These are phyloP conservation scores for Astrocystis sublimbata DNA, from an alignment of 495 filamentous ascomycete species.

Conservation along the genomic window DNA sequence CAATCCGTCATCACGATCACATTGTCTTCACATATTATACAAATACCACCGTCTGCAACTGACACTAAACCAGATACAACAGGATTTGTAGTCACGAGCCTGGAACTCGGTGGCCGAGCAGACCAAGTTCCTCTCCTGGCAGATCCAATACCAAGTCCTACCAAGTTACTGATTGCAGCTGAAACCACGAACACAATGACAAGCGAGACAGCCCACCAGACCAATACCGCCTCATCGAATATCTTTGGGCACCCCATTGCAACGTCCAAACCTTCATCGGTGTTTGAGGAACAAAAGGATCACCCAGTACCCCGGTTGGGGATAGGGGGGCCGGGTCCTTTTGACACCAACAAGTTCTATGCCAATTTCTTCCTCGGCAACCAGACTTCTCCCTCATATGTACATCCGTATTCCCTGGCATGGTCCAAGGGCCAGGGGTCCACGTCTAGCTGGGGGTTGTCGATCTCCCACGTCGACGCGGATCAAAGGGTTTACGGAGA, in stretches of 20 bases:
- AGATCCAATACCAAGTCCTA: slow-evolving; percentile 10
- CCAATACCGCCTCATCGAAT: slow-evolving; percentile 28
- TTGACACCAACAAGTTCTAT: slow-evolving; percentile 91
- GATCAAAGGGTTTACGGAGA: slow-evolving; percentile 64
- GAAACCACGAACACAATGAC: background rate
- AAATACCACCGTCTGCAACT: slow-evolving; percentile 13
- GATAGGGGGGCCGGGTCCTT: slow-evolving; percentile 50
- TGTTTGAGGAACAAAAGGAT: slow-evolving; percentile 51
- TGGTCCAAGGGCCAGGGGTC: slow-evolving; percentile 73
- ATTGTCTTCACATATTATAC: slow-evolving; percentile 14
- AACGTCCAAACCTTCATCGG: slow-evolving; percentile 56
- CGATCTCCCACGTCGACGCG: slow-evolving; percentile 69
- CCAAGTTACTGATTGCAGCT: slow-evolving; percentile 3
- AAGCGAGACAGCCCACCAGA: slow-evolving; percentile 21
- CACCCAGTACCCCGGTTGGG: slow-evolving; percentile 45
- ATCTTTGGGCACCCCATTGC: slow-evolving; percentile 61
- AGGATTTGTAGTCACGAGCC: slow-evolving; percentile 11
- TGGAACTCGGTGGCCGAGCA: slow-evolving; percentile 9
- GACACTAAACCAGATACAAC: slow-evolving; percentile 38
- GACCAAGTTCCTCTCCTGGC: slow-evolving; percentile 13
- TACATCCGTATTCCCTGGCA: slow-evolving; percentile 79
- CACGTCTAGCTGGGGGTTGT: slow-evolving; percentile 72
- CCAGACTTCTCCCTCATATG: slow-evolving; percentile 71
- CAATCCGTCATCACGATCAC: slow-evolving; percentile 16
- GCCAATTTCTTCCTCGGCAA: slow-evolving; percentile 80